phyloP scores from a whole-genome alignment of 169 alveolate genomes.

The Plasmodium reichenowi region DNA sequence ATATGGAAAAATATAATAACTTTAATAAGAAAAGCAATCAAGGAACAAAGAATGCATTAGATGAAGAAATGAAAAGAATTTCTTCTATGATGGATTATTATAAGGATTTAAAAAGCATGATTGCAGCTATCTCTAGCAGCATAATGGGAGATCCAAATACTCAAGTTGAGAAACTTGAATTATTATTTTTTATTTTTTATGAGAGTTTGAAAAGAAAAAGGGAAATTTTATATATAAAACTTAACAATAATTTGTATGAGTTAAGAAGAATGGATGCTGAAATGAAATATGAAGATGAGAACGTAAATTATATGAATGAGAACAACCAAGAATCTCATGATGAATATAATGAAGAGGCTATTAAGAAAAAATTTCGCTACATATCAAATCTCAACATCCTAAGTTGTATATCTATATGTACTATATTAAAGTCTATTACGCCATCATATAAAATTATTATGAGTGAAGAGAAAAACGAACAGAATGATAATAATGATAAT shows the following conservation, averaged over 20 bases:
- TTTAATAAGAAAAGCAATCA: background rate
- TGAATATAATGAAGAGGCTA: too few relatives aligned
- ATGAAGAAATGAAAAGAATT: conserved; percentile 28
- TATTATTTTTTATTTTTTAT: conserved; percentile 39
- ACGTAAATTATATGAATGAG: background rate
- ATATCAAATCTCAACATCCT: conserved; percentile 10
- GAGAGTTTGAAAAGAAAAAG: conserved; percentile 20
- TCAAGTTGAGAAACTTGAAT: conserved; percentile 33
- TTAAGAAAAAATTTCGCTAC: conserved; percentile 5
- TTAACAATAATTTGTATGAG: too few relatives aligned
- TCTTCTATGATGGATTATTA: conserved; percentile 27
- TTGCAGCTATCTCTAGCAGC: conserved; percentile 38
- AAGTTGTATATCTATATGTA: conserved; percentile 46
- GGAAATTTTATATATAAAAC: background rate
- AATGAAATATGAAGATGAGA: background rate
- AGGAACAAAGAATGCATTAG: conserved; percentile 3
- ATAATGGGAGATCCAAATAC: conserved; percentile 33
- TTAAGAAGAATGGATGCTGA: background rate
- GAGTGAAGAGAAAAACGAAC: background rate
- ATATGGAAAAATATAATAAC: conserved; percentile 11
- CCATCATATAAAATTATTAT: conserved; percentile 62
- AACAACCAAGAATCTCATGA: too few relatives aligned
- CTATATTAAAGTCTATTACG: conserved; percentile 44
- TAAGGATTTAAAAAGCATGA: conserved; percentile 22
- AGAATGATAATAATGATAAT: background rate